A percentile compares a stretch with the other conserved stretches of the same genome.
Conservation (phyloP, 73 alveolate genomes). For the Tetrahymena borealis region DNA sequence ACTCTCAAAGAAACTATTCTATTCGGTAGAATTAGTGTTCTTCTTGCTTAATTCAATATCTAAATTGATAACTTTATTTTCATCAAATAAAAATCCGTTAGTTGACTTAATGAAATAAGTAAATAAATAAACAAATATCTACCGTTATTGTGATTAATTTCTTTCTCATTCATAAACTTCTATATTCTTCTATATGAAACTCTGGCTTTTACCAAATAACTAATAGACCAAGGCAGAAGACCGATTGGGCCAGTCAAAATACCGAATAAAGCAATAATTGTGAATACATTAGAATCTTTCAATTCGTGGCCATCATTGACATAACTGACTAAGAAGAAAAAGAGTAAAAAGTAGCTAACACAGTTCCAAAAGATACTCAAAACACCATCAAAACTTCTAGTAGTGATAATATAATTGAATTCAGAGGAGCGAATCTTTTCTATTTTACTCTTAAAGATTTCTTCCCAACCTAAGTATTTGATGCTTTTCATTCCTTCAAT, state of each 20-base stretch:
- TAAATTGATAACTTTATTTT: not conserved
- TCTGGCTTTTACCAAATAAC: slow-evolving; percentile 11
- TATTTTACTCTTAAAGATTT: slow-evolving; percentile 23
- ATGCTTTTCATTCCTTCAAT: slow-evolving; percentile 41
- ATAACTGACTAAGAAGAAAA: slow-evolving; percentile 3
- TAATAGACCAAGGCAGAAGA: slow-evolving; percentile 17
- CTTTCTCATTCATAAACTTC: slow-evolving; percentile 19
- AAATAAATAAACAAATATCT: not conserved
- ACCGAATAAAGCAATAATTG: slow-evolving; percentile 33
- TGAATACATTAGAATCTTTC: slow-evolving; percentile 11
- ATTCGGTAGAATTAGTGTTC: not conserved
- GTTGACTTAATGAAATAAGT: too few species aligned
- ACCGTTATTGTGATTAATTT: slow-evolving; percentile 12
- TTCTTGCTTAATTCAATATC: not conserved
- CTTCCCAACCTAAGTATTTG: slow-evolving; percentile 33
- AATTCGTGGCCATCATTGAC: slow-evolving; percentile 12
- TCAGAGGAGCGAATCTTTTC: slow-evolving; percentile 12
- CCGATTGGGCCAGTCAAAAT: slow-evolving; percentile 29
- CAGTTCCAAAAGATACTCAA: slow-evolving; percentile 20
- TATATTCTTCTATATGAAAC: slow-evolving; percentile 24
- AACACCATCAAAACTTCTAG: slow-evolving; percentile 15
- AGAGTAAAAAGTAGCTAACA: slow-evolving; percentile 14
- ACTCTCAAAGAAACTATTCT: not conserved
- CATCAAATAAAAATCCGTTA: not conserved
- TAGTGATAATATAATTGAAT: not conserved